Evolutionary conservation across 345 rosid species (phyloP).

Genomic region (Salix exigua): DNA sequence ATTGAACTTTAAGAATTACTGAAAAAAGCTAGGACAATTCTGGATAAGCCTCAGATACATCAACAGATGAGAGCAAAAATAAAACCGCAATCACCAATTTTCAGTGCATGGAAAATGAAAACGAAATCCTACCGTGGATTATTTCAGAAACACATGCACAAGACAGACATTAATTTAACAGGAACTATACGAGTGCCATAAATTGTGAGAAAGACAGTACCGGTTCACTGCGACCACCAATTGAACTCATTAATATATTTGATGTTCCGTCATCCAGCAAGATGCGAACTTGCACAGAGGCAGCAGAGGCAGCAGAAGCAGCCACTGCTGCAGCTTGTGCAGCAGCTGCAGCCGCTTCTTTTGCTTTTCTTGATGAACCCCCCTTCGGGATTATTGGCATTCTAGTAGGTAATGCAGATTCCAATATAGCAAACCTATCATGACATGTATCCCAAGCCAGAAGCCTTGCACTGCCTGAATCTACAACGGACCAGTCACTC

Average conservation of each 20-base stretch:
- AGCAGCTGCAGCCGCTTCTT: conserved; percentile 96
- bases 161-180: neutral
- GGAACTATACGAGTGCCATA: conserved; percentile 8
- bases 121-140: neutral
- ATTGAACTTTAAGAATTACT: neutral
- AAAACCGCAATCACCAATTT: neutral
- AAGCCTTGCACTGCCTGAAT: conserved; percentile 95
- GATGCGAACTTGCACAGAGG: conserved; percentile 97
- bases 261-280: conserved; percentile 98
- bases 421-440: conserved; percentile 91
- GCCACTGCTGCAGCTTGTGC: conserved; percentile 97
- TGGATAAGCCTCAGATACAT: neutral
- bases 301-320: conserved; percentile 86
- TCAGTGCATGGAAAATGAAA: neutral
- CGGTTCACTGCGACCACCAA: conserved; percentile 91
- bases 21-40: neutral
- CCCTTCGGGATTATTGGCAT: conserved; percentile 86
- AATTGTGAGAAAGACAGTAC: conserved; percentile 38
- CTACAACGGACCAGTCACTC: conserved; percentile 94
- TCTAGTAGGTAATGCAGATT: conserved; percentile 75
- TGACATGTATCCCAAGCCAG: conserved; percentile 96
- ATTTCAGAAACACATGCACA: conserved; percentile 5
- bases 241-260: conserved; percentile 89
- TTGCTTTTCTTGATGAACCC: conserved; percentile 84
- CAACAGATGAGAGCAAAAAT: neutral